Percentiles rank a stretch among this genome's conserved stretches.
Evolutionary conservation across 345 rosid species (phyloP).

Genomic region (Trapa bicornis): DNA sequence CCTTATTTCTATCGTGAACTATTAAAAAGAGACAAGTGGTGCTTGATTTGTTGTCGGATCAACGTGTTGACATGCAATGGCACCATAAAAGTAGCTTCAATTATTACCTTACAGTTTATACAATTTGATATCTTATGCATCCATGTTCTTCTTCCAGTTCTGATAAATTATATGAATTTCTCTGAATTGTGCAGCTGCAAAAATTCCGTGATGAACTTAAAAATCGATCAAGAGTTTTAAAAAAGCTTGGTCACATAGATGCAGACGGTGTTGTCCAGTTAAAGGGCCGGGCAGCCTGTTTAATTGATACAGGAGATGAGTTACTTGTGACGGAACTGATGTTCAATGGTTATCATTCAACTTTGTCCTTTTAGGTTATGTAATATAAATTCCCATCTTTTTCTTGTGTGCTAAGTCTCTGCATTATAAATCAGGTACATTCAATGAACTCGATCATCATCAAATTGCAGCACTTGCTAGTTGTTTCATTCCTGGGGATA

Average conservation of each 20-base stretch:
- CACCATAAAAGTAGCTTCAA: neutral
- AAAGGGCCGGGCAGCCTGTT: slow-evolving; percentile 97
- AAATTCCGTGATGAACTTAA: slow-evolving; percentile 86
- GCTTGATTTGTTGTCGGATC: neutral
- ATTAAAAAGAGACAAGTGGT: neutral
- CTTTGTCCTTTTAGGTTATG: neutral
- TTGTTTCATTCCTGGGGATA: slow-evolving; percentile 97
- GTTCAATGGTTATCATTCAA: slow-evolving; percentile 61
- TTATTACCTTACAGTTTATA: neutral
- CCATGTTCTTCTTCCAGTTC: neutral
- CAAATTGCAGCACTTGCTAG: slow-evolving; percentile 97
- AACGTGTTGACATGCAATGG: neutral
- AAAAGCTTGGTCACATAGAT: slow-evolving; percentile 89
- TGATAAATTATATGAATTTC: neutral
- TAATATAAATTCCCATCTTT: neutral
- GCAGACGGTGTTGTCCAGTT: slow-evolving; percentile 80
- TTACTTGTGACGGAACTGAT: slow-evolving; percentile 93
- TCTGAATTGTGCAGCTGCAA: slow-evolving; percentile 54
- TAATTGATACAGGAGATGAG: slow-evolving; percentile 99
- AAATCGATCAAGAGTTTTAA: slow-evolving; percentile 85
- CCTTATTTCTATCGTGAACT: neutral
- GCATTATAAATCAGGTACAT: slow-evolving; percentile 54
- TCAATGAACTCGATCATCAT: slow-evolving; percentile 92
- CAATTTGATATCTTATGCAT: neutral
- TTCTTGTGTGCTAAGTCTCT: slow-evolving; percentile 2